Conservation (phyloP, 2,329 filamentous ascomycete species). For the Trichothecium roseum region DNA sequence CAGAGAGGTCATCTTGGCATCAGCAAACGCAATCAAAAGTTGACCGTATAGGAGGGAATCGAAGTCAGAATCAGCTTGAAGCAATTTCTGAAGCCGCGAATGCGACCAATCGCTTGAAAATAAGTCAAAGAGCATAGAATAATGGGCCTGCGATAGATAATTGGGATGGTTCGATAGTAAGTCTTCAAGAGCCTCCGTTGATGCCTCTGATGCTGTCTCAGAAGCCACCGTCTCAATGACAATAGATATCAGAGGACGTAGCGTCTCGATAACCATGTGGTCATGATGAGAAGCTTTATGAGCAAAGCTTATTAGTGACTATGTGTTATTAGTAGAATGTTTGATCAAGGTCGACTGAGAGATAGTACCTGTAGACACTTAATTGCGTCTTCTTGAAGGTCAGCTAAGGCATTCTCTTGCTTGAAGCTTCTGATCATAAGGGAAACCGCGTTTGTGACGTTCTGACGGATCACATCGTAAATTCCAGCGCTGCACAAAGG, state of each 20-base stretch:
- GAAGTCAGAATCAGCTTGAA: conserved; percentile 52
- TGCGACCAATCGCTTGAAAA: conserved; percentile 51
- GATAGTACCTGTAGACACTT: conserved; percentile 46
- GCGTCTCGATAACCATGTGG: conserved; percentile 43
- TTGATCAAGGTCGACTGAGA: neutral
- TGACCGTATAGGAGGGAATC: conserved; percentile 56
- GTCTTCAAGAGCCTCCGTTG: conserved; percentile 56
- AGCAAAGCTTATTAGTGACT: conserved; percentile 68
- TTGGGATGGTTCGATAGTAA: conserved; percentile 53
- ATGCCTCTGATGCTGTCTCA: conserved; percentile 45
- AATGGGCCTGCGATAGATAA: conserved; percentile 51
- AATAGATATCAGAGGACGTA: conserved; percentile 49
- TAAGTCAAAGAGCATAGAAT: conserved; percentile 44
- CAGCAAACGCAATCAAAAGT: conserved; percentile 58
- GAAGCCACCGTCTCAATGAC: conserved; percentile 51
- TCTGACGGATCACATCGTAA: conserved; percentile 28
- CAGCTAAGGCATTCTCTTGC: conserved; percentile 13
- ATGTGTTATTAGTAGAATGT: neutral
- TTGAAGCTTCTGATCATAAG: conserved; percentile 29
- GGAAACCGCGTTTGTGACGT: conserved; percentile 26
- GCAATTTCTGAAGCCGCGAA: conserved; percentile 41
- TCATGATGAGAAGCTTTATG: conserved; percentile 52
- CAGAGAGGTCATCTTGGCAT: conserved; percentile 51
- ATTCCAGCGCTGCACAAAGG: conserved; percentile 20
- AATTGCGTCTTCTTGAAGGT: conserved; percentile 43